These are phyloP conservation scores for Luzula sylvatica DNA, from an alignment of 176 grass and related monocot genomes.

Conservation along the genomic window DNA sequence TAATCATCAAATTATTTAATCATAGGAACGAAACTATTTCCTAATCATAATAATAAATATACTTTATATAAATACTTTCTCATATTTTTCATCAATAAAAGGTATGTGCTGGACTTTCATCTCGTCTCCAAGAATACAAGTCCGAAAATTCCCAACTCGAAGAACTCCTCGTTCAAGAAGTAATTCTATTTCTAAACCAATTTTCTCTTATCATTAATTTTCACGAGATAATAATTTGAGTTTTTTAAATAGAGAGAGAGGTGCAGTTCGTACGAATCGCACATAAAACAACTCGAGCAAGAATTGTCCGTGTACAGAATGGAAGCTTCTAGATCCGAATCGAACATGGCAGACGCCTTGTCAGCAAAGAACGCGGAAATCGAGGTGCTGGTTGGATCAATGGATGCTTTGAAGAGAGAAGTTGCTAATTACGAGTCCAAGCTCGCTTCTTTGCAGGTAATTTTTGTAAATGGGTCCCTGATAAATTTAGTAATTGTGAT, in stretches of 20 bases:
- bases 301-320: constrained; percentile 64
- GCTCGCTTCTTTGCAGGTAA: constrained; percentile 58
- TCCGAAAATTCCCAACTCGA: constrained; percentile 95
- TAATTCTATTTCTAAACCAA: constrained; percentile 13
- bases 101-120: constrained; percentile 95
- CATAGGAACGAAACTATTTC: not conserved
- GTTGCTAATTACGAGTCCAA: constrained; percentile 62
- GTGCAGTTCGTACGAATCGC: constrained; percentile 64
- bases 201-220: too few species aligned
- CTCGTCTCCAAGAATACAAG: constrained; percentile 97
- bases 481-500: not conserved
- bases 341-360: constrained; percentile 97
- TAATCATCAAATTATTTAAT: constrained; percentile 17
- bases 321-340: constrained; percentile 78
- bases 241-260: constrained; percentile 57
- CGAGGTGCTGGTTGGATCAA: constrained; percentile 59
- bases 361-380: constrained; percentile 89
- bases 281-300: constrained; percentile 78
- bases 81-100: constrained; percentile 30
- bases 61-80: not conserved
- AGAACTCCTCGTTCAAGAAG: constrained; percentile 93
- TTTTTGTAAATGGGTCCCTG: not conserved
- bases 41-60: constrained; percentile 14
- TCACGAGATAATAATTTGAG: too few species aligned
- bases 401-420: constrained; percentile 81